Conservation (phyloP, 495 filamentous ascomycete genomes). For the Aspergillus avenaceus region DNA sequence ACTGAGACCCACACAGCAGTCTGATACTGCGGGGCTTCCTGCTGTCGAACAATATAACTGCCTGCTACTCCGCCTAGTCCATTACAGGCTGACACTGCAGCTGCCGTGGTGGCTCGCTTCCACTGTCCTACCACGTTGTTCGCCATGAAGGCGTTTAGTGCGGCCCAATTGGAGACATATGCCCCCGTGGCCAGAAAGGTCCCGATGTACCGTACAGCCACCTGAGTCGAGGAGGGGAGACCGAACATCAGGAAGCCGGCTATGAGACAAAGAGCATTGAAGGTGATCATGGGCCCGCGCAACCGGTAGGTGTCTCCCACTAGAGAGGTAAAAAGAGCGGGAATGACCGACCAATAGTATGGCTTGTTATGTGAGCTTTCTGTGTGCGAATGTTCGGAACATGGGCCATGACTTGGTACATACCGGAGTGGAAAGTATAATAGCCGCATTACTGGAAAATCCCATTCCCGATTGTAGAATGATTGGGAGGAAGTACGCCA, state of each 20-base stretch:
- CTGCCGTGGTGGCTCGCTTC: constrained; percentile 71
- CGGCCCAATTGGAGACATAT: constrained; percentile 78
- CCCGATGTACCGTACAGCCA: constrained; percentile 67
- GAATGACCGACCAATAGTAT: constrained; percentile 72
- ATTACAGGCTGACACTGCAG: constrained; percentile 65
- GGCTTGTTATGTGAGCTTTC: constrained; percentile 32
- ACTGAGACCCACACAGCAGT: constrained; percentile 73
- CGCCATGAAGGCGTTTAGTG: constrained; percentile 67
- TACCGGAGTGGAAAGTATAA: constrained; percentile 65
- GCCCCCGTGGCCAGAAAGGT: constrained; percentile 73
- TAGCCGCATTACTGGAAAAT: constrained; percentile 60
- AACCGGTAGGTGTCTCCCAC: constrained; percentile 62
- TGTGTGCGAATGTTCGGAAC: background rate
- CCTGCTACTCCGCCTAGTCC: constrained; percentile 74
- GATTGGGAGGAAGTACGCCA: constrained; percentile 69
- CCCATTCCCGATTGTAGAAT: constrained; percentile 70
- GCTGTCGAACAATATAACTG: constrained; percentile 65
- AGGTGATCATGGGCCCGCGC: constrained; percentile 64
- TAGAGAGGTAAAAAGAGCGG: constrained; percentile 64
- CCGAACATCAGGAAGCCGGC: constrained; percentile 71
- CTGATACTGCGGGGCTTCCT: constrained; percentile 63
- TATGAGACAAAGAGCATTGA: constrained; percentile 71
- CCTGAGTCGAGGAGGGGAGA: constrained; percentile 53
- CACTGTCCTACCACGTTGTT: constrained; percentile 72
- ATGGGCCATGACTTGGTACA: constrained; percentile 3